A percentile compares a stretch with the other conserved stretches of the same genome.
These are phyloP conservation scores for Backusella australiensis DNA, from an alignment of 192 early-diverging fungal genomes.

Conservation along the genomic window DNA sequence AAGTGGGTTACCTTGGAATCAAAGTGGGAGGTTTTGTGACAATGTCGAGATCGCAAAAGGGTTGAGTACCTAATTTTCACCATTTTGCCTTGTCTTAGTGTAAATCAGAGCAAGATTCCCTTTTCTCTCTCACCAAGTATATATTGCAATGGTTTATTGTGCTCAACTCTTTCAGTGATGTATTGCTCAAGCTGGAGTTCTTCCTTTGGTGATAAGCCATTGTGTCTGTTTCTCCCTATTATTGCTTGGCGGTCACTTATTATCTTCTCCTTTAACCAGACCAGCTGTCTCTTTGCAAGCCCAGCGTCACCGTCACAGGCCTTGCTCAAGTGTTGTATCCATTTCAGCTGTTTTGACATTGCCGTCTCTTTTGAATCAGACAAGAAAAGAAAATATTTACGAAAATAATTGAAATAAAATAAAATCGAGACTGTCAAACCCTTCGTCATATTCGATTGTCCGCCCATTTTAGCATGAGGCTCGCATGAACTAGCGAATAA, in stretches of 20 bases:
- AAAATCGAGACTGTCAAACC: not conserved
- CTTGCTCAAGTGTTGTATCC: conserved; percentile 14
- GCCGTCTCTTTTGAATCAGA: not conserved
- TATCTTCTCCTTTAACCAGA: conserved; percentile 30
- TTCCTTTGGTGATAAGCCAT: conserved; percentile 24
- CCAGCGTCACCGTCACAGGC: conserved; percentile 15
- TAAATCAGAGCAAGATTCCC: not conserved
- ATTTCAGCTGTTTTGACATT: not conserved
- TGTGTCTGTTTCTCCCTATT: not conserved
- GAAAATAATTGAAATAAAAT: not conserved
- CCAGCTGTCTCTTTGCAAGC: conserved; percentile 22
- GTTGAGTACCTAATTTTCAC: conserved; percentile 60
- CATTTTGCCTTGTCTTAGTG: not conserved
- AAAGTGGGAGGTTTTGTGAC: conserved; percentile 69
- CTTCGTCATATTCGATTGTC: not conserved
- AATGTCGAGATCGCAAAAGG: conserved; percentile 80
- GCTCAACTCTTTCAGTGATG: conserved; percentile 55
- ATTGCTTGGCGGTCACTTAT: not conserved
- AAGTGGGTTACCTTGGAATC: conserved; percentile 67
- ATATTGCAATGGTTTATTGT: conserved; percentile 89
- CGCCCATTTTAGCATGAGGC: not conserved
- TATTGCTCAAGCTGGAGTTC: conserved; percentile 31
- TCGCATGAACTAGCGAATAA: too few species aligned
- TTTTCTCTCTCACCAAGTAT: conserved; percentile 55
- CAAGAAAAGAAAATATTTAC: not conserved